Percentiles rank a stretch among this genome's conserved stretches.
Evolutionary conservation across 192 early-diverging fungal species (phyloP).

Genomic region (Linnemannia schmuckeri): DNA sequence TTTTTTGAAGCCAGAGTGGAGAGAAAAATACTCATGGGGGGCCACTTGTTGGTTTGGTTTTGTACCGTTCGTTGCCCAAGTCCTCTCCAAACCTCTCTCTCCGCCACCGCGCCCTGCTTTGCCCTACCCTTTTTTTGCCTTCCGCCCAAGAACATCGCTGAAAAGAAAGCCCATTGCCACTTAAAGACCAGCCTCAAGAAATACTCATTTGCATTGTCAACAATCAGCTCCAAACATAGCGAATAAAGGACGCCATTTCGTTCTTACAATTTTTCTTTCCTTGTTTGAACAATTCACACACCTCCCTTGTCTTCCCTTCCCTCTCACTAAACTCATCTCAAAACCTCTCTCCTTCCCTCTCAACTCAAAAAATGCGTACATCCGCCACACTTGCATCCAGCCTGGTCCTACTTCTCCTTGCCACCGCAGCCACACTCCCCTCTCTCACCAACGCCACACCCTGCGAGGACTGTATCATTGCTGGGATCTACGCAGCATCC

Average conservation of each 20-base stretch:
- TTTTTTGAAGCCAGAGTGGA: too few relatives aligned
- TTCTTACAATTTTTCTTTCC: neutral
- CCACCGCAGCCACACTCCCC: neutral
- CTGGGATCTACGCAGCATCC: neutral
- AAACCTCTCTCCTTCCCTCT: too few relatives aligned
- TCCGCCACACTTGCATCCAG: neutral
- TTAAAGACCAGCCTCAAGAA: too few relatives aligned
- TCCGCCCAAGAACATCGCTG: too few relatives aligned
- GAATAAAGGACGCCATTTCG: neutral
- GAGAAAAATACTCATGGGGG: too few relatives aligned
- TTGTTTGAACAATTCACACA: neutral
- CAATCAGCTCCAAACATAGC: neutral
- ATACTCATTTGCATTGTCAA: neutral
- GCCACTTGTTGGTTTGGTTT: too few relatives aligned
- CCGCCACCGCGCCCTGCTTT: too few relatives aligned
- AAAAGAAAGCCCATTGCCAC: neutral
- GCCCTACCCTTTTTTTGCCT: too few relatives aligned
- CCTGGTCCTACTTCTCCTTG: neutral
- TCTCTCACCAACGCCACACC: neutral
- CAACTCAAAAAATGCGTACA: neutral
- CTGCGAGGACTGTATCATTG: neutral
- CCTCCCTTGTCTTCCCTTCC: neutral
- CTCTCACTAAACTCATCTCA: neutral
- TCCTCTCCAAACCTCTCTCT: too few relatives aligned
- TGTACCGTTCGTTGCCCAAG: too few relatives aligned